Evolutionary conservation across 2,329 filamentous ascomycete genomes (phyloP).

Genomic region (Cladophialophora carrionii): DNA sequence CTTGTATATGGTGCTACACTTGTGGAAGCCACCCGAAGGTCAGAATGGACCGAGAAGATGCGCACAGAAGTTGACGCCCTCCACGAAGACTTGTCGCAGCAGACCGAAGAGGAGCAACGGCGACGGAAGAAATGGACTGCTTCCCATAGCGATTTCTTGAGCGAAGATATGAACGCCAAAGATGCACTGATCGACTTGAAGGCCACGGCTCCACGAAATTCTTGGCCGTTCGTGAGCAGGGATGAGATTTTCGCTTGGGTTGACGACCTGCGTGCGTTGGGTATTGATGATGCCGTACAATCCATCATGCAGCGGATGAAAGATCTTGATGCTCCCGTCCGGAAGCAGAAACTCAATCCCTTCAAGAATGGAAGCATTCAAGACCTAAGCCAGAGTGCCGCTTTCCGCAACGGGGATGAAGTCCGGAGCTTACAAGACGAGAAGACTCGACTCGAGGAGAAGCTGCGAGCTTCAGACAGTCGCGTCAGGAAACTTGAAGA

Average conservation of each 20-base stretch:
- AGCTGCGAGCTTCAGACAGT: conserved; percentile 80
- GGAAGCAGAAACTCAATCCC: conserved; percentile 80
- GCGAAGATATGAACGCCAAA: conserved; percentile 41
- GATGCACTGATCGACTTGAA: conserved; percentile 79
- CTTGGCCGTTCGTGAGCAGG: conserved; percentile 77
- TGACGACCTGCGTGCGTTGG: conserved; percentile 65
- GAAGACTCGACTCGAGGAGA: conserved; percentile 73
- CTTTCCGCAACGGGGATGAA: conserved; percentile 82
- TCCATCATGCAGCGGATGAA: conserved; percentile 76
- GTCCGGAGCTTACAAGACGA: conserved; percentile 78
- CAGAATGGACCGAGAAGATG: conserved; percentile 91
- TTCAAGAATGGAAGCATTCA: conserved; percentile 97
- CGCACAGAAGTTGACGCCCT: conserved; percentile 82
- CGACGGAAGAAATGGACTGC: conserved; percentile 86
- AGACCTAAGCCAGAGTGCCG: conserved; percentile 84
- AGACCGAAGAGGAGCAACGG: conserved; percentile 90
- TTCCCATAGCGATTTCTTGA: conserved; percentile 36
- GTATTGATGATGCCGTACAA: conserved; percentile 67
- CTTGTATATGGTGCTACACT: conserved; percentile 88
- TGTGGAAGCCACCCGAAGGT: conserved; percentile 79
- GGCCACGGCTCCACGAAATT: conserved; percentile 74
- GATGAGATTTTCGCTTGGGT: conserved; percentile 78
- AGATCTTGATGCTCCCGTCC: conserved; percentile 79
- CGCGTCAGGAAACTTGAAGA: conserved; percentile 90
- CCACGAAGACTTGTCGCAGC: conserved; percentile 88